Evolutionary conservation across 2,329 filamentous ascomycete genomes (phyloP), one percentile per base, ranked within the genome.

Genomic region (Ophiostoma montium): DNA sequence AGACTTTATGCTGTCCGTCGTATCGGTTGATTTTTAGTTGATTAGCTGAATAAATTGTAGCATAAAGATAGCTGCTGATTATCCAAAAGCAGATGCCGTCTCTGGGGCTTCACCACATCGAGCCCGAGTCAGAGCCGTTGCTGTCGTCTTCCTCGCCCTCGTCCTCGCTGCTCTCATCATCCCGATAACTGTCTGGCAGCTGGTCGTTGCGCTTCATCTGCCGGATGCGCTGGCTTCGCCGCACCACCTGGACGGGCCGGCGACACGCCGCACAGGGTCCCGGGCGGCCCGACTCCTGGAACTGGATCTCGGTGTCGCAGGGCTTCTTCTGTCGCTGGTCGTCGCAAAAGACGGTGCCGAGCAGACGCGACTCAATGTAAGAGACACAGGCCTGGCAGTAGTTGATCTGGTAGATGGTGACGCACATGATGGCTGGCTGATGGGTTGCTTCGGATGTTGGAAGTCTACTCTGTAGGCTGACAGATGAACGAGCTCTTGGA

Each of bases 351-450:
- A 39, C 45, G 27, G 49, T 47, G 27, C 49, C 39, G 7, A 44
- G 31, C 11, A 43, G 38, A 10, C 6, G n/a, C 2, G 49, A 44
- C 38, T 33, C 39, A 9, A 47, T 47, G 35, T 50, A 50, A 8
- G 32, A 35, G 15, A 32, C 16, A 45, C 49, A 50, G 5, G 12
- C 10, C 4, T 18, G 23, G 33, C 44, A 50, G 39, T 44, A 39
- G 18, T 13, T 43, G 45, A 50, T 44, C 15, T 47, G 38, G 39
- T 23, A 47, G 45, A 39, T 23, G 9, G 44, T 47, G 9, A 46
- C 35, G 32, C 49, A 50, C 49, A 50, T 50, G 3, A 2, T 50
- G 42, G 30, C 15, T n/a, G n/a, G n/a, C n/a, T n/a, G n/a, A n/a
- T n/a, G n/a, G n/a, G n/a, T n/a, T n/a, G n/a, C n/a, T n/a, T n/a